Conservation (phyloP, 768 basidiomycete genomes). For the Cubamyces lactineus region DNA sequence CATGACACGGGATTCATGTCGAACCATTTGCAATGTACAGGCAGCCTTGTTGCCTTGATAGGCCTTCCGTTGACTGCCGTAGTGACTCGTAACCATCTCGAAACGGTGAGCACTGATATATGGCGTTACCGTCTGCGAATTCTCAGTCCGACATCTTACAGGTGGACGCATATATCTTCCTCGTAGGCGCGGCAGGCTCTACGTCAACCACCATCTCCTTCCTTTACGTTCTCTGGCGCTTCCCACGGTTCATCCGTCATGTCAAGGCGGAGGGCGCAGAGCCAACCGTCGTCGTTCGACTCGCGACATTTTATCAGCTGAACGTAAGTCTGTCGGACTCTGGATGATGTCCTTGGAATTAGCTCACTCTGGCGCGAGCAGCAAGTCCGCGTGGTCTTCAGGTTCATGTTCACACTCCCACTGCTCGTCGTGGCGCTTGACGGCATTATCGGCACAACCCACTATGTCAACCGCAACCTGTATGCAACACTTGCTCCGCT, state of each 20-base stretch:
- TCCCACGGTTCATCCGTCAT: conserved; percentile 69
- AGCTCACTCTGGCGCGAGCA: conserved; percentile 30
- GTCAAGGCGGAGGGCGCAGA: conserved; percentile 77
- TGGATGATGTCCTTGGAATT: not conserved
- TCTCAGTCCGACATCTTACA: conserved; percentile 32
- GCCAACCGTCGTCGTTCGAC: conserved; percentile 71
- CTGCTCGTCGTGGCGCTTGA: conserved; percentile 70
- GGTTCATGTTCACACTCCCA: conserved; percentile 74
- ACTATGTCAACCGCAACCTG: conserved; percentile 55
- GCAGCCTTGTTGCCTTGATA: conserved; percentile 63
- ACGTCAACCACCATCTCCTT: conserved; percentile 70
- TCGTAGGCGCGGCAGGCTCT: conserved; percentile 68
- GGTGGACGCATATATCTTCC: conserved; percentile 77
- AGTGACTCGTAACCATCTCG: conserved; percentile 57
- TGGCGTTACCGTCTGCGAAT: not conserved
- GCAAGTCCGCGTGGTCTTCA: conserved; percentile 73
- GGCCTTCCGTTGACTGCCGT: conserved; percentile 76
- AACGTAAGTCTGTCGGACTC: conserved; percentile 55
- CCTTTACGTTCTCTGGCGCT: conserved; percentile 69
- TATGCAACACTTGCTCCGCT: conserved; percentile 31
- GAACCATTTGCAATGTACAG: conserved; percentile 37
- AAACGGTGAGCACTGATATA: conserved; percentile 49
- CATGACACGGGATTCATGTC: not conserved
- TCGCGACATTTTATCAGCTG: conserved; percentile 75
- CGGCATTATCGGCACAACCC: conserved; percentile 50